These are phyloP conservation scores for Monascus purpureus DNA, from an alignment of 495 filamentous ascomycete species.

Conservation along the genomic window DNA sequence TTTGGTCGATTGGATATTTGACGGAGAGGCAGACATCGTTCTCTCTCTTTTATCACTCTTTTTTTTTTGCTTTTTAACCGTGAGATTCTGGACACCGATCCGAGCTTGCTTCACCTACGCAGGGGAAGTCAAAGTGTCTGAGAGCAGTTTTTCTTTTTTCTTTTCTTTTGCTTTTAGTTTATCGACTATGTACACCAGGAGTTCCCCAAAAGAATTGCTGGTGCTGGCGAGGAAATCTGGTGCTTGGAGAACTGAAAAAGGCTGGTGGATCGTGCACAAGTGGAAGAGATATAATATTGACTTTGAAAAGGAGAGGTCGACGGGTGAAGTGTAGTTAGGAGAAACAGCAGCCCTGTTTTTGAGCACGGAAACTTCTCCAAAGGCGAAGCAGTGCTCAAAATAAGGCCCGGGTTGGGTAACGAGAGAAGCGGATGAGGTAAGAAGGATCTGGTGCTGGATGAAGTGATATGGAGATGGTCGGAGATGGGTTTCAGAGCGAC, in stretches of 20 bases:
- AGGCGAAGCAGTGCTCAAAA: constrained; percentile 13
- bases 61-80: constrained; percentile 4
- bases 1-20: constrained; percentile 58
- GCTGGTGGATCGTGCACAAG: constrained; percentile 22
- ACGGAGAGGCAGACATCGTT: constrained; percentile 50
- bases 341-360: constrained; percentile 3
- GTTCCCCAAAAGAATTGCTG: constrained; percentile 87
- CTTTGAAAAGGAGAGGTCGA: not conserved
- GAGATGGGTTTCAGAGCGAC: constrained; percentile 10
- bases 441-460: constrained; percentile 11
- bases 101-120: constrained; percentile 27
- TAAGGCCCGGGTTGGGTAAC: constrained; percentile 13
- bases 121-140: constrained; percentile 25
- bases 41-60: constrained; percentile 1
- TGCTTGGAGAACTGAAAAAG: constrained; percentile 24
- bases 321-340: not conserved
- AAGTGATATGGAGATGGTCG: constrained; percentile 7
- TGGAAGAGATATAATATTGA: constrained; percentile 15
- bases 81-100: constrained; percentile 4
- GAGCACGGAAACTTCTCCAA: constrained; percentile 5
- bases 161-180: constrained; percentile 33
- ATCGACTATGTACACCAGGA: constrained; percentile 80
- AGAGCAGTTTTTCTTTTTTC: constrained; percentile 30
- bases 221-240: constrained; percentile 45
- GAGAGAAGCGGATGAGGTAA: constrained; percentile 8